Evolutionary conservation across 1,139 yeast species (phyloP).

Genomic region (Suhomyces panamericanus): DNA sequence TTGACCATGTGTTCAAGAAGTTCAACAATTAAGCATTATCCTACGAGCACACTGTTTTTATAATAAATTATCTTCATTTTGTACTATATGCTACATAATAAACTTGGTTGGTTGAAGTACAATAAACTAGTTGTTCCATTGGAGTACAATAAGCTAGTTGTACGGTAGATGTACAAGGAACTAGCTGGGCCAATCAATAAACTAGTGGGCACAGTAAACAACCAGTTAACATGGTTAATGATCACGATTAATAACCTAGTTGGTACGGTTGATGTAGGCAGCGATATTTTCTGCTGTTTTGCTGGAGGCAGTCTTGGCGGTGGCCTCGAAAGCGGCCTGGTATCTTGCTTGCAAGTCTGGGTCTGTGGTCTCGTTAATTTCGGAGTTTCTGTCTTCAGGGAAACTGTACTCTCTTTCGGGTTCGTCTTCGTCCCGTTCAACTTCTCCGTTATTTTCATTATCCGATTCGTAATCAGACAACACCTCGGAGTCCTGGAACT

Average conservation of each 20-base stretch:
- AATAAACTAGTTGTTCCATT: too few species aligned
- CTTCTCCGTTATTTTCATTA: slow-evolving; percentile 64
- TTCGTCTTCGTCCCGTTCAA: slow-evolving; percentile 65
- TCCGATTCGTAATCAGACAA: slow-evolving; percentile 65
- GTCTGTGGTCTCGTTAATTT: slow-evolving; percentile 48
- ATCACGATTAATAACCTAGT: background rate
- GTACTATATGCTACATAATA: too few species aligned
- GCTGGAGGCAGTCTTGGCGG: slow-evolving; percentile 60
- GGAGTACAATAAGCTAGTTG: too few species aligned
- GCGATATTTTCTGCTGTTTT: slow-evolving; percentile 73
- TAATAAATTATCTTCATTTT: background rate
- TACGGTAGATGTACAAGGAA: too few species aligned
- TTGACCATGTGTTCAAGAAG: slow-evolving; percentile 26
- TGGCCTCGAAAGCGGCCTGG: slow-evolving; percentile 68
- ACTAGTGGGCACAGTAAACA: too few species aligned
- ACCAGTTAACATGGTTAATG: too few species aligned
- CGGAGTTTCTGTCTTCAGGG: slow-evolving; percentile 69
- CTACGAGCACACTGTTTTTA: too few species aligned
- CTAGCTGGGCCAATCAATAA: too few species aligned
- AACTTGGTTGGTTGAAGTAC: too few species aligned
- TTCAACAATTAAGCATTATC: background rate
- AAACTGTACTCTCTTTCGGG: slow-evolving; percentile 72
- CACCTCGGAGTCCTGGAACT: slow-evolving; percentile 58
- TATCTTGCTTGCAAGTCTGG: slow-evolving; percentile 67
- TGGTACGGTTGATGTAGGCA: slow-evolving; percentile 46